Evolutionary conservation across 2,329 filamentous ascomycete species (phyloP).

Genomic region (Talaromyces sp.): DNA sequence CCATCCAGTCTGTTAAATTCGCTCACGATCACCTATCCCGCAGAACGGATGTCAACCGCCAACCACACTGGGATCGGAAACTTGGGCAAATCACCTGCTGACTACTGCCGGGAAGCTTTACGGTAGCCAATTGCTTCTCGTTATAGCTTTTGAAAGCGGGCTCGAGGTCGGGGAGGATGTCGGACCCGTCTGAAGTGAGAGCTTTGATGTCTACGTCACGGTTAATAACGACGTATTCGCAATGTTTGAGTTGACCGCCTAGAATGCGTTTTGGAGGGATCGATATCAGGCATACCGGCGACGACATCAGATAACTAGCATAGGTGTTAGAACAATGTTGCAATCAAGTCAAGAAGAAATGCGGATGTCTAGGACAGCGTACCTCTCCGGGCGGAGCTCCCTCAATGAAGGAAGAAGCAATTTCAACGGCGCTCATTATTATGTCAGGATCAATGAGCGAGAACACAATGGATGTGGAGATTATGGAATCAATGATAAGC

Average conservation of each 20-base stretch:
- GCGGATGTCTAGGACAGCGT: slow-evolving; percentile 25
- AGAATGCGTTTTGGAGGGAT: not conserved
- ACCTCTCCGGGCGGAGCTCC: slow-evolving; percentile 96
- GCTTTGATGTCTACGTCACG: slow-evolving; percentile 72
- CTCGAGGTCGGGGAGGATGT: slow-evolving; percentile 66
- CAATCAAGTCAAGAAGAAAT: not conserved
- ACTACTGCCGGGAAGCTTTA: slow-evolving; percentile 83
- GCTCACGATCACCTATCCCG: slow-evolving; percentile 68
- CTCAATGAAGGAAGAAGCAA: slow-evolving; percentile 82
- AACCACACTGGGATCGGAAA: too few relatives aligned
- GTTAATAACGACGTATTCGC: not conserved
- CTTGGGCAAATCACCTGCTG: slow-evolving; percentile 59
- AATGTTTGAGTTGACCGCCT: not conserved
- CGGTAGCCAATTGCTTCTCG: slow-evolving; percentile 84
- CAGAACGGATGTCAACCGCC: not conserved
- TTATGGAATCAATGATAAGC: not conserved
- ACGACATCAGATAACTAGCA: slow-evolving; percentile 79
- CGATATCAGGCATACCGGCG: slow-evolving; percentile 58
- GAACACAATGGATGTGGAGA: not conserved
- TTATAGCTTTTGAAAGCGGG: slow-evolving; percentile 94
- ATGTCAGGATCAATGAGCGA: not conserved
- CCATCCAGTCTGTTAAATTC: slow-evolving; percentile 76
- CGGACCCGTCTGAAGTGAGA: slow-evolving; percentile 66
- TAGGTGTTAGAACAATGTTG: not conserved
- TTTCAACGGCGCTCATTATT: slow-evolving; percentile 50